These are phyloP conservation scores for Penicillium paneum DNA, from an alignment of 2,329 filamentous ascomycete species.

Conservation along the genomic window DNA sequence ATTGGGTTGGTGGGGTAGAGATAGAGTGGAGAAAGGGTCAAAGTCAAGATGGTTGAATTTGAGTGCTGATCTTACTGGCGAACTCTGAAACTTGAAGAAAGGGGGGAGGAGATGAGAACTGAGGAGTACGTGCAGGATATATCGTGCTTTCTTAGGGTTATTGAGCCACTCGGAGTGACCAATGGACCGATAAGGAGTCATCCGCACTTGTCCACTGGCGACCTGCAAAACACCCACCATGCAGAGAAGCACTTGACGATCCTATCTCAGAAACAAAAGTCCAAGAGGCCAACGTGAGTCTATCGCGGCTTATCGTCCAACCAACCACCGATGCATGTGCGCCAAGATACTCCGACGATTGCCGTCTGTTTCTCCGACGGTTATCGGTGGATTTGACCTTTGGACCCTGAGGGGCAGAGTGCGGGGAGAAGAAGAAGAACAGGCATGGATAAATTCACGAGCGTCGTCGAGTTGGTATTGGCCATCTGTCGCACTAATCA, in stretches of 20 bases:
- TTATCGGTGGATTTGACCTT: not conserved
- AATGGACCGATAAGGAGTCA: not conserved
- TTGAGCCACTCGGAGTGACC: not conserved
- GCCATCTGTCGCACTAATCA: not conserved
- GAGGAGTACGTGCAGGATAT: not conserved
- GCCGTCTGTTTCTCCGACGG: conserved; percentile 2
- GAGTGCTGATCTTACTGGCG: not conserved
- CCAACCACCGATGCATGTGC: conserved; percentile 1
- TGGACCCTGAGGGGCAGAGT: not conserved
- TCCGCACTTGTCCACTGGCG: not conserved
- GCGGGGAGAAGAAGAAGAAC: not conserved
- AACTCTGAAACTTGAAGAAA: not conserved
- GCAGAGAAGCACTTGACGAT: not conserved
- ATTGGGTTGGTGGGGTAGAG: not conserved
- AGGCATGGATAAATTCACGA: not conserved
- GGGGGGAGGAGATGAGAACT: not conserved
- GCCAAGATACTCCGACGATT: not conserved
- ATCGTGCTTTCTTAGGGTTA: not conserved
- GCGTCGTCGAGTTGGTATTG: not conserved
- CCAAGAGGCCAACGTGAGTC: not conserved
- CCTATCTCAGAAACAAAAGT: not conserved
- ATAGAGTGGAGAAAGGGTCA: not conserved
- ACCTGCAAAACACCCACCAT: not conserved
- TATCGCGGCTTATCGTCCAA: not conserved
- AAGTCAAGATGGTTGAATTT: not conserved